phyloP scores from a whole-genome alignment of 148 eudicot genomes.

The Polygonum aviculare region DNA sequence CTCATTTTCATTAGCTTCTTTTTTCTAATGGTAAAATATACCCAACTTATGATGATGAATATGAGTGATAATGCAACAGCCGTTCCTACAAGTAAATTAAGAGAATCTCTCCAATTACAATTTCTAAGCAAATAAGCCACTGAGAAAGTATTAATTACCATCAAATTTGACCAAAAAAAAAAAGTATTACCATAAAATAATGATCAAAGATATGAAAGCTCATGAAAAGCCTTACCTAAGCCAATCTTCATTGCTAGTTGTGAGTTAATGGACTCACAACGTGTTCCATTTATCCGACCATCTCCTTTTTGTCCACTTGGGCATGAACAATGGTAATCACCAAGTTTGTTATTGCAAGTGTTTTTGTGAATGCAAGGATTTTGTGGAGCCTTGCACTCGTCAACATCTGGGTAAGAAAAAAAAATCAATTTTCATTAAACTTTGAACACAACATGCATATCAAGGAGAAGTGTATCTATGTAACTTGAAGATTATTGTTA shows the following conservation, averaged over 20 bases:
- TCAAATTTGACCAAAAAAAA: no score
- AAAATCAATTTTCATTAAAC: no score
- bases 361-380: constrained; percentile 12
- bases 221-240: constrained; percentile 11
- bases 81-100: background rate
- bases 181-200: no score
- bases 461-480: background rate
- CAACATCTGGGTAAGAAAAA: constrained; percentile 12
- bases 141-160: no score
- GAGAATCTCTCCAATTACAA: no score
- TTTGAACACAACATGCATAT: constrained; percentile 19
- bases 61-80: background rate
- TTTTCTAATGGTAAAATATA: background rate
- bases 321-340: constrained; percentile 18
- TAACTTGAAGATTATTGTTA: background rate
- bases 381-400: background rate
- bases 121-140: background rate
- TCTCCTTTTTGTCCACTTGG: constrained; percentile 16
- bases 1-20: background rate
- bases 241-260: constrained; percentile 7
- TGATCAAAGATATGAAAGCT: no score
- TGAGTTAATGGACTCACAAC: background rate
- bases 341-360: constrained; percentile 14
- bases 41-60: background rate
- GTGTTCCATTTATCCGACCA: constrained; percentile 9